A percentile compares a stretch with the other conserved stretches of the same genome.
Evolutionary conservation across 2,329 filamentous ascomycete species (phyloP).

Genomic region (Claviceps sp.): DNA sequence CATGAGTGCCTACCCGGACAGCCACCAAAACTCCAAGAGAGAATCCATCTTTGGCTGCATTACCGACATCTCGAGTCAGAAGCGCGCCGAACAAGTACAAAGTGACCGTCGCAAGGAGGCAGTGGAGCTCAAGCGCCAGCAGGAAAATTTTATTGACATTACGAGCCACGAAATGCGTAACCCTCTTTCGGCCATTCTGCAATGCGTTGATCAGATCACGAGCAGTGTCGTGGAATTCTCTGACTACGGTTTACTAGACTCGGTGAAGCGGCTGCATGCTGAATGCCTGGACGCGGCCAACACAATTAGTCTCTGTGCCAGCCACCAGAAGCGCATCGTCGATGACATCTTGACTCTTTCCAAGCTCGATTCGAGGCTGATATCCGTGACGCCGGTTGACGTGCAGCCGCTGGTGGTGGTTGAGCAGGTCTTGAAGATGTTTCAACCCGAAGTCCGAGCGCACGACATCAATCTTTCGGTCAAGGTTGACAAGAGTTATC

Average conservation of each 20-base stretch:
- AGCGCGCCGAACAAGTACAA: slow-evolving; percentile 51
- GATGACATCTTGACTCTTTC: slow-evolving; percentile 55
- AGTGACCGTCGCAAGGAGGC: slow-evolving; percentile 60
- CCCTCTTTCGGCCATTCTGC: slow-evolving; percentile 58
- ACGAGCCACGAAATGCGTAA: slow-evolving; percentile 66
- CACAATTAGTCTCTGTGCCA: slow-evolving; percentile 65
- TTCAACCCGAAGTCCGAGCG: slow-evolving; percentile 58
- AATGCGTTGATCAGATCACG: slow-evolving; percentile 61
- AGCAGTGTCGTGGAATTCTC: slow-evolving; percentile 32
- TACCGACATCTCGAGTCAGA: slow-evolving; percentile 75
- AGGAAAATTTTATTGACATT: slow-evolving; percentile 60
- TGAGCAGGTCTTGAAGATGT: slow-evolving; percentile 60
- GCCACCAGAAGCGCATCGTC: slow-evolving; percentile 63
- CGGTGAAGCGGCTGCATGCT: slow-evolving; percentile 35
- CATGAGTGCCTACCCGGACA: slow-evolving; percentile 63
- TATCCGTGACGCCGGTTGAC: slow-evolving; percentile 56
- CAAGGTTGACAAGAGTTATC: slow-evolving; percentile 52
- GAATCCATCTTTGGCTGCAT: slow-evolving; percentile 69
- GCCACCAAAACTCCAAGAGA: slow-evolving; percentile 45
- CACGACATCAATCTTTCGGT: slow-evolving; percentile 60
- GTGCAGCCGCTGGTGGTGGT: slow-evolving; percentile 52
- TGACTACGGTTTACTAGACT: slow-evolving; percentile 16
- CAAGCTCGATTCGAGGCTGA: slow-evolving; percentile 56
- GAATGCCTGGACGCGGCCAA: slow-evolving; percentile 58
- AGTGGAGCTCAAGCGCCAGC: slow-evolving; percentile 60